Percentiles rank a stretch among this genome's conserved stretches.
Conservation (phyloP, 2,329 filamentous ascomycete genomes). For the Venturia effusa region DNA sequence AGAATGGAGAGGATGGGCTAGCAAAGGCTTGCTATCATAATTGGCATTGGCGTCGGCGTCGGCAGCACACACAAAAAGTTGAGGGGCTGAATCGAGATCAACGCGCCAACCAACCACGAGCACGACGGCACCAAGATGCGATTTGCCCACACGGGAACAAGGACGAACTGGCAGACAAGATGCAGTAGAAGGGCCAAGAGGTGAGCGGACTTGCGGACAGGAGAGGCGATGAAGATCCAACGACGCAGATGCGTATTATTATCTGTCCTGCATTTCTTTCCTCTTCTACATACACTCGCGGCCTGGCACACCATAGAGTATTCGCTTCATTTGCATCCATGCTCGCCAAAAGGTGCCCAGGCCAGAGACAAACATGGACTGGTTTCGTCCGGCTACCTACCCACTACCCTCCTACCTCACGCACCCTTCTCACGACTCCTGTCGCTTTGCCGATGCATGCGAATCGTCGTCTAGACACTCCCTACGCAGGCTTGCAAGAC, state of each 20-base stretch:
- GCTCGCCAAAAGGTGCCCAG: neutral
- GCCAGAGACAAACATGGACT: neutral
- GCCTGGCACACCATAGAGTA: neutral
- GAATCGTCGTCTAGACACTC: neutral
- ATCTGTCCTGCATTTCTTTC: neutral
- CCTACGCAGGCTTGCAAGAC: neutral
- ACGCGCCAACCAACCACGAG: neutral
- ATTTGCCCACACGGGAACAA: too few species aligned
- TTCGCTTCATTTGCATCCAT: neutral
- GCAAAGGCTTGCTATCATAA: neutral
- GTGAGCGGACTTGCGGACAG: neutral
- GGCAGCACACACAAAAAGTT: neutral
- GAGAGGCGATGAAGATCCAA: neutral
- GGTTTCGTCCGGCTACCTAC: neutral
- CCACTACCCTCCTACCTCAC: neutral
- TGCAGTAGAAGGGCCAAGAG: neutral
- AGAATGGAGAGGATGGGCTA: neutral
- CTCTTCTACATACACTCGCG: neutral
- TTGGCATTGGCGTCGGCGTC: neutral
- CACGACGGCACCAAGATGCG: neutral
- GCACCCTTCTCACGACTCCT: neutral
- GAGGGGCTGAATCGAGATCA: neutral
- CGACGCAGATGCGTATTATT: neutral
- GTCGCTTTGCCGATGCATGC: neutral
- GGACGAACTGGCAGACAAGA: neutral